These are phyloP conservation scores for Termitomyces sp. DNA, from an alignment of 768 basidiomycete genomes.

Conservation along the genomic window DNA sequence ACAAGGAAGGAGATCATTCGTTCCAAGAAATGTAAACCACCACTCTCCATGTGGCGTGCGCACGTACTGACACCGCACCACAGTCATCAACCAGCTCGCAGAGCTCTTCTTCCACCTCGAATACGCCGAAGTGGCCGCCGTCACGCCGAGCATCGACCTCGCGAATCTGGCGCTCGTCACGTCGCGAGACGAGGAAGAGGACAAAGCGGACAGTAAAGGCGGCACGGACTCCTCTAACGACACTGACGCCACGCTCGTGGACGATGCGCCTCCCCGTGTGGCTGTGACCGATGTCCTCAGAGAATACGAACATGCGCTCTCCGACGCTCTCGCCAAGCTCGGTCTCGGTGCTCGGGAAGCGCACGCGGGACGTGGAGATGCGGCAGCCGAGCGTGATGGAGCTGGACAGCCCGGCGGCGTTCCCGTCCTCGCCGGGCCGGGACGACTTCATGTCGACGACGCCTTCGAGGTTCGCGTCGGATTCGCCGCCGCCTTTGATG, in stretches of 20 bases:
- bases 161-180: conserved; percentile 91
- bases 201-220: conserved; percentile 59
- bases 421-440: conserved; percentile 30
- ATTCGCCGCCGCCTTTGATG: conserved; percentile 23
- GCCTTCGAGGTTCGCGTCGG: conserved; percentile 22
- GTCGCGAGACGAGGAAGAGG: conserved; percentile 86
- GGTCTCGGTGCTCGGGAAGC: conserved; percentile 74
- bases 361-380: conserved; percentile 44
- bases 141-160: conserved; percentile 82
- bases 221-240: conserved; percentile 83
- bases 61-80: conserved; percentile 10
- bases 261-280: conserved; percentile 52
- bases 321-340: conserved; percentile 39
- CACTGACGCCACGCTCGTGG: conserved; percentile 85
- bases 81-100: conserved; percentile 83
- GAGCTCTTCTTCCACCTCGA: conserved; percentile 78
- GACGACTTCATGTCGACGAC: conserved; percentile 31
- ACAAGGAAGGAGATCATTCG: conserved; percentile 78
- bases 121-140: conserved; percentile 56
- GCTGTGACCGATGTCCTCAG: conserved; percentile 21
- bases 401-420: conserved; percentile 41
- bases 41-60: not conserved
- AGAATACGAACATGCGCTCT: conserved; percentile 23
- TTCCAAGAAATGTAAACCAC: conserved; percentile 74
- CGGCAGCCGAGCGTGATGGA: conserved; percentile 48